A percentile compares a stretch with the other conserved stretches of the same genome.
Conservation (phyloP, 2,329 filamentous ascomycete species). For the Fulvia fulva region DNA sequence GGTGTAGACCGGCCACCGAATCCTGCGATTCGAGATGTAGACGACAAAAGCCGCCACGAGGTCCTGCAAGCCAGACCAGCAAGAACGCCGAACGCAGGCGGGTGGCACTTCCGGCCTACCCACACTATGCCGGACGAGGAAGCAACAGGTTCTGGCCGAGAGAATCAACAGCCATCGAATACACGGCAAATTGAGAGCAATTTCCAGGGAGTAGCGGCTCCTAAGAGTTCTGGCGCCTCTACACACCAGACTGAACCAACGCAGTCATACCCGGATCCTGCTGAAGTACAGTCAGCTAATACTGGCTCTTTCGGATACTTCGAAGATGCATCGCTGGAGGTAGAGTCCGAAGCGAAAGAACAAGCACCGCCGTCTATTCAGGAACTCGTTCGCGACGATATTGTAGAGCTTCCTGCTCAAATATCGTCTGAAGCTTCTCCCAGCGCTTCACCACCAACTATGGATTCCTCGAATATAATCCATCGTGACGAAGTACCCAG, state of each 20-base stretch:
- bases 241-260: background rate
- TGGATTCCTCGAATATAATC: background rate
- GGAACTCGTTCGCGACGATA: background rate
- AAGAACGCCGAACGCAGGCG: background rate
- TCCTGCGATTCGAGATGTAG: background rate
- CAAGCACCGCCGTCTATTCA: background rate
- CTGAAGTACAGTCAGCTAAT: background rate
- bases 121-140: background rate
- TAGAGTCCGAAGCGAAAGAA: background rate
- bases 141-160: background rate
- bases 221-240: background rate
- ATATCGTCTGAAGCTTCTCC: background rate
- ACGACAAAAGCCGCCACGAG: background rate
- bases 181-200: too few species aligned
- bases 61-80: background rate
- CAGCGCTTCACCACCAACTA: background rate
- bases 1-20: background rate
- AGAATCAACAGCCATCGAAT: too few species aligned
- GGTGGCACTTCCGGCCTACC: too few species aligned
- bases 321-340: background rate
- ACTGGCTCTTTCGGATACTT: slow-evolving; percentile 1
- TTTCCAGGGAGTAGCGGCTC: background rate
- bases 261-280: background rate
- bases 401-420: background rate
- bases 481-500: background rate